Percentiles rank a stretch among this genome's conserved stretches.
phyloP scores from a whole-genome alignment of 768 basidiomycete genomes.

The Lactarius akahatsu region DNA sequence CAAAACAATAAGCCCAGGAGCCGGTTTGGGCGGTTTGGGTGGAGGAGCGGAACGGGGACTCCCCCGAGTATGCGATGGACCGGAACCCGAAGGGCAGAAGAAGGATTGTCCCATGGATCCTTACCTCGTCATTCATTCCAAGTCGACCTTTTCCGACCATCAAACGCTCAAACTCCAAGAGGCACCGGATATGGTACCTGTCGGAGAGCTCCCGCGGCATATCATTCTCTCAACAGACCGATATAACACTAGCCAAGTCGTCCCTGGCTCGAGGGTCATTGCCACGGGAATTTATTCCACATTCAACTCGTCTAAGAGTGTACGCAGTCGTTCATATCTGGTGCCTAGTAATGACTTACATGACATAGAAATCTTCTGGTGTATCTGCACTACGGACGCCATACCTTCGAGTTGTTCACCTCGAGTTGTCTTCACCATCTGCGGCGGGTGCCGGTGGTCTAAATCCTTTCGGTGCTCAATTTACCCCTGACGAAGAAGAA shows the following conservation, averaged over 20 bases:
- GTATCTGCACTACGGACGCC: constrained; percentile 89
- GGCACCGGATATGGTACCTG: constrained; percentile 99
- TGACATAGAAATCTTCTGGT: constrained; percentile 67
- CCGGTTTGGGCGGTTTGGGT: constrained; percentile 84
- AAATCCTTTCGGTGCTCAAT: constrained; percentile 85
- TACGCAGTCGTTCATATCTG: constrained; percentile 38
- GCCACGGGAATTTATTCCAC: constrained; percentile 98
- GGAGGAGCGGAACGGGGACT: constrained; percentile 81
- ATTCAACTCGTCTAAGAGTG: constrained; percentile 85
- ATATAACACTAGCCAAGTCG: constrained; percentile 87
- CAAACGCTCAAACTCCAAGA: constrained; percentile 97
- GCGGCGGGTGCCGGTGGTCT: constrained; percentile 64
- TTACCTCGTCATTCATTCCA: constrained; percentile 91
- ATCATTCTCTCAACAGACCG: constrained; percentile 91
- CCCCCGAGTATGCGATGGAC: constrained; percentile 85
- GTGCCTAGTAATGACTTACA: not conserved
- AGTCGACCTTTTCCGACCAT: constrained; percentile 92
- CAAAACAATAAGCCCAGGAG: constrained; percentile 73
- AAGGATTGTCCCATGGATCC: constrained; percentile 97
- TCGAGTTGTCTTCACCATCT: constrained; percentile 84
- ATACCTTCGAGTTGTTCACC: constrained; percentile 89
- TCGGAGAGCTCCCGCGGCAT: constrained; percentile 95
- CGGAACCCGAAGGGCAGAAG: constrained; percentile 74
- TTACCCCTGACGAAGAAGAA: constrained; percentile 95
- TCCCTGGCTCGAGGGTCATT: constrained; percentile 93